Conservation (phyloP, 1,284 basidiomycete species). For the Ceratobasidium sp. region DNA sequence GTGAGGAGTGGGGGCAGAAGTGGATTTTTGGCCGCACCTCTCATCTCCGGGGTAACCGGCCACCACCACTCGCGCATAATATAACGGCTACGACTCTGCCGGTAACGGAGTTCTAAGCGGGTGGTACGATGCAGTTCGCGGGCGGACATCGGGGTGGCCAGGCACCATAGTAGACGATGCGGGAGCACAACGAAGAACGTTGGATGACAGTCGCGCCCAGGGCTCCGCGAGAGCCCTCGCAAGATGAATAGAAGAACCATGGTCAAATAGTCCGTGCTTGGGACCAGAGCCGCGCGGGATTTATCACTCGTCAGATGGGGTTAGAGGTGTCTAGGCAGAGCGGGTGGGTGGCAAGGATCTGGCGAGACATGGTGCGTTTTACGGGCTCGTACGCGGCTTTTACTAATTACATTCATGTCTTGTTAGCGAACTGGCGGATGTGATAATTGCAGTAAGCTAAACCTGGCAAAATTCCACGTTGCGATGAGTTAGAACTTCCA, state of each 20-base stretch:
- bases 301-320: constrained; percentile 89
- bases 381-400: constrained; percentile 17
- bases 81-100: no score
- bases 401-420: constrained; percentile 40
- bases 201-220: constrained; percentile 80
- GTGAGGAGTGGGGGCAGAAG: no score
- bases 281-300: constrained; percentile 88
- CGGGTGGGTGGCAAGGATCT: constrained; percentile 89
- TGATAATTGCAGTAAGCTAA: constrained; percentile 94
- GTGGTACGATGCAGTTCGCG: no score
- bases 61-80: no score
- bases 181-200: constrained; percentile 82
- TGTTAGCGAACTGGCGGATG: constrained; percentile 90
- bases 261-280: constrained; percentile 97
- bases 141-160: constrained; percentile 66
- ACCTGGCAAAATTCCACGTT: constrained; percentile 96
- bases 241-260: constrained; percentile 96
- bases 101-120: no score
- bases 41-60: no score
- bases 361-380: constrained; percentile 88
- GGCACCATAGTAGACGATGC: constrained; percentile 80
- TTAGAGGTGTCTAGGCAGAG: constrained; percentile 96
- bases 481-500: constrained; percentile 99
- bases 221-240: constrained; percentile 89
- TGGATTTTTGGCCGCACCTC: no score